Conservation (phyloP, 495 filamentous ascomycete genomes). For the Neurospora terricola region DNA sequence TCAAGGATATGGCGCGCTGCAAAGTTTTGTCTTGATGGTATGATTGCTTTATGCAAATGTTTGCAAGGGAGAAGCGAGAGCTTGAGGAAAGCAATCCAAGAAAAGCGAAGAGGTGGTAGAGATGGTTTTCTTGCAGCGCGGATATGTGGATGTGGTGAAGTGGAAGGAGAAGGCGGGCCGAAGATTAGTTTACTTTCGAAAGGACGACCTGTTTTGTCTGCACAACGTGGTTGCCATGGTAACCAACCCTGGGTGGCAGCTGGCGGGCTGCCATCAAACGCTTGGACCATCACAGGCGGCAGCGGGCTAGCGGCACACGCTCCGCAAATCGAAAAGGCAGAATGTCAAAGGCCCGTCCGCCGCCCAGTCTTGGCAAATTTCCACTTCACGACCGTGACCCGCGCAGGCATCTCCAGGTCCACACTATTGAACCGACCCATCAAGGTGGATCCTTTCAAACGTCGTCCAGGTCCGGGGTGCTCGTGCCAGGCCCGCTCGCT, state of each 20-base stretch:
- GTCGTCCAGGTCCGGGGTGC: not conserved
- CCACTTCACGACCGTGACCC: not conserved
- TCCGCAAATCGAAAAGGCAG: not conserved
- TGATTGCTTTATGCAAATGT: slow-evolving; percentile 9
- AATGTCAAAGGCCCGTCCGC: not conserved
- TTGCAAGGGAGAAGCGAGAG: slow-evolving; percentile 15
- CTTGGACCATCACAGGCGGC: not conserved
- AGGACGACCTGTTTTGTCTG: not conserved
- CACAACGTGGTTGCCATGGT: not conserved
- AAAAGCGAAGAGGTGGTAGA: slow-evolving; percentile 4
- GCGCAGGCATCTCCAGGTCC: not conserved
- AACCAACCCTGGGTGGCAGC: not conserved
- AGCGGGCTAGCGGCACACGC: not conserved
- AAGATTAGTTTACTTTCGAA: not conserved
- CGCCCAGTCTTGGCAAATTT: not conserved
- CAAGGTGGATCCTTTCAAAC: not conserved
- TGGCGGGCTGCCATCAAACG: not conserved
- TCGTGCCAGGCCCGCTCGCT: not conserved
- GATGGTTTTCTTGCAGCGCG: not conserved
- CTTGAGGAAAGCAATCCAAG: slow-evolving; percentile 19
- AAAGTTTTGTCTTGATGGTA: slow-evolving; percentile 4
- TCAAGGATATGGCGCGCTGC: slow-evolving; percentile 11
- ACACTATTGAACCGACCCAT: not conserved
- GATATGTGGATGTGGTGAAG: slow-evolving; percentile 1
- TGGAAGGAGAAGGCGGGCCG: slow-evolving; percentile 4